These are phyloP conservation scores for Apostasia shenzhenica DNA, from an alignment of 106 monocot species.

Conservation along the genomic window DNA sequence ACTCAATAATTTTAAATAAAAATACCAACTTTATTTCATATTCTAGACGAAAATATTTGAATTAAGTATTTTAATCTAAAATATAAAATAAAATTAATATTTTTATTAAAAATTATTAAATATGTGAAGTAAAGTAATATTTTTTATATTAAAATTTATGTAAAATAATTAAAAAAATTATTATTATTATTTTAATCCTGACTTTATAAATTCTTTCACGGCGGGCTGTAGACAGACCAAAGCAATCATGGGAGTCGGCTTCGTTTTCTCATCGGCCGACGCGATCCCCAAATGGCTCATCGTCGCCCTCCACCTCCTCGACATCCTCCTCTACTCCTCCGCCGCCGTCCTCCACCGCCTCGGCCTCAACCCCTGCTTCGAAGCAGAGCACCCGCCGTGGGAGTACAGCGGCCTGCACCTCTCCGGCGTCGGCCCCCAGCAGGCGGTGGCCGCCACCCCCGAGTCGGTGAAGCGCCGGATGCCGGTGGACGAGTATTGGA, in stretches of 20 bases:
- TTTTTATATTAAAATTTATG: no score
- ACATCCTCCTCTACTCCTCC: background rate
- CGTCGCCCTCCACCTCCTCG: background rate
- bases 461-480: slow-evolving; percentile 2
- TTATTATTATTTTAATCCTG: no score
- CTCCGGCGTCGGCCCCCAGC: background rate
- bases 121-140: no score
- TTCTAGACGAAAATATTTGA: no score
- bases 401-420: background rate
- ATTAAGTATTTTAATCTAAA: no score
- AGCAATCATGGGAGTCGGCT: background rate
- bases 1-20: no score
- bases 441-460: background rate
- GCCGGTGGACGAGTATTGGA: slow-evolving; percentile 2
- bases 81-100: no score
- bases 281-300: background rate
- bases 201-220: no score
- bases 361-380: background rate
- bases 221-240: no score
- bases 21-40: no score
- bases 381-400: background rate
- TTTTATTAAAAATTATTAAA: no score
- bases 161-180: no score
- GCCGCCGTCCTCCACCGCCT: background rate
- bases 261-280: background rate